Evolutionary conservation across 768 basidiomycete genomes (phyloP), one percentile per base, ranked within the genome.

Genomic region (Suillus subaureus): DNA sequence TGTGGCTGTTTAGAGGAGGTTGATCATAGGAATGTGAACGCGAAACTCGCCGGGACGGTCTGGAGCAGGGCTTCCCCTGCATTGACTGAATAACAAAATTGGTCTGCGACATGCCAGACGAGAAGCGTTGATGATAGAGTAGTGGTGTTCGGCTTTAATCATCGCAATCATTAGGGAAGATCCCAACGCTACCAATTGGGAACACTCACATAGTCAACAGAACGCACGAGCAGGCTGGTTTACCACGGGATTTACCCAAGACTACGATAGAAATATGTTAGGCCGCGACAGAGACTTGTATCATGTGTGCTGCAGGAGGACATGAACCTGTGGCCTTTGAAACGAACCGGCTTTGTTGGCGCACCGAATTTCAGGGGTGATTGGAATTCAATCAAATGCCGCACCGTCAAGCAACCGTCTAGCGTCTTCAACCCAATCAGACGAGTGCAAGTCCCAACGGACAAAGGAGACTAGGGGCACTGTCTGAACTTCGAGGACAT

Each of bases 311-410:
- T 40, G 57, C 23, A 39, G 8, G n/a, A 39, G 23, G 26, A 58
- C 37, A 12, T 58, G 57, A 58, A 28, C 57, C 8, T 58, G 57
- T 39, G 37, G 9, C 37, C 37, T 58, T 39, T 26, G 57, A 28
- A 58, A 58, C 23, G 9, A 26, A 26, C 6, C 18, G 2, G 15
- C 21, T 39, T 18, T 28, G 39, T 58, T 58, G 57, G 18, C 57
- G 23, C 39, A 28, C 57, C 16, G 57, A 40, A 40, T 26, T 26
- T 15, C 26, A 23, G 15, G 15, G 23, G n/a, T 37, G 56, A 57
- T 57, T 57, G 57, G 57, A 58, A 58, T 58, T 18, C 57, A 54
- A 54, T 54, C 28, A 40, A 12, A 26, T 35, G 37, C 9, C 37
- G 37, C 26, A 15, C 56, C 4, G 51, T 51, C 51, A 28, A 12